Evolutionary conservation across 108 stramenopile species (phyloP).

Genomic region (Cyclotella distinguenda): DNA sequence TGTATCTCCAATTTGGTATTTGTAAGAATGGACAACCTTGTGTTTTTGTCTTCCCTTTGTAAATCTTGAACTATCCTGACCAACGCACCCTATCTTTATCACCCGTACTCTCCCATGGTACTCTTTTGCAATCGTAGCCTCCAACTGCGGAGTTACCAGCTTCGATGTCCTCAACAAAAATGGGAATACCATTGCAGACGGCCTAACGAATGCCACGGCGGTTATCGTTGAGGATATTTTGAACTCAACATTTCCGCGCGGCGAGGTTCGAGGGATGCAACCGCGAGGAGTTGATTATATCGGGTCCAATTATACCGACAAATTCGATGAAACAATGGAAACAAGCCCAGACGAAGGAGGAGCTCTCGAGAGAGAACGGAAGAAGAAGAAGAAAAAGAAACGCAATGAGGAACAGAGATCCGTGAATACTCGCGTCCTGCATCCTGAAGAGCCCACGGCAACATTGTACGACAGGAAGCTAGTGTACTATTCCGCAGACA

Average conservation of each 20-base stretch:
- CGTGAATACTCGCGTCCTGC: not conserved
- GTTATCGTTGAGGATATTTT: conserved; percentile 22
- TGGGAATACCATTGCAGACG: conserved; percentile 30
- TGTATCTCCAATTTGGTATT: conserved; percentile 5
- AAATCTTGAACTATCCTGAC: not conserved
- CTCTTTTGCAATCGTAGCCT: conserved; percentile 22
- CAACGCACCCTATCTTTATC: not conserved
- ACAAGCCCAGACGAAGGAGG: not conserved
- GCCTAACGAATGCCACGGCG: conserved; percentile 27
- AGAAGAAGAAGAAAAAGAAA: conserved; percentile 9
- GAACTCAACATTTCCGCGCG: conserved; percentile 33
- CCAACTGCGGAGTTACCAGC: conserved; percentile 39
- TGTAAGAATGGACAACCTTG: no score
- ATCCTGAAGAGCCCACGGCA: not conserved
- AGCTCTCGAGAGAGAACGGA: not conserved
- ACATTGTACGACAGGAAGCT: conserved; percentile 26
- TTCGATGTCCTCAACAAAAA: conserved; percentile 30
- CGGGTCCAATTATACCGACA: not conserved
- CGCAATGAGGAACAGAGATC: not conserved
- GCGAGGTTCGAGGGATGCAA: not conserved
- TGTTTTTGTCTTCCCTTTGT: no score
- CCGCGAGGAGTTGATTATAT: not conserved
- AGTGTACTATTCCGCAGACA: conserved; percentile 39
- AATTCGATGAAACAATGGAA: not conserved
- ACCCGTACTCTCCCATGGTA: not conserved